Base-by-base conservation (phyloP, 352 stramenopile genomes). In the Thalassiosira hispida region DNA sequence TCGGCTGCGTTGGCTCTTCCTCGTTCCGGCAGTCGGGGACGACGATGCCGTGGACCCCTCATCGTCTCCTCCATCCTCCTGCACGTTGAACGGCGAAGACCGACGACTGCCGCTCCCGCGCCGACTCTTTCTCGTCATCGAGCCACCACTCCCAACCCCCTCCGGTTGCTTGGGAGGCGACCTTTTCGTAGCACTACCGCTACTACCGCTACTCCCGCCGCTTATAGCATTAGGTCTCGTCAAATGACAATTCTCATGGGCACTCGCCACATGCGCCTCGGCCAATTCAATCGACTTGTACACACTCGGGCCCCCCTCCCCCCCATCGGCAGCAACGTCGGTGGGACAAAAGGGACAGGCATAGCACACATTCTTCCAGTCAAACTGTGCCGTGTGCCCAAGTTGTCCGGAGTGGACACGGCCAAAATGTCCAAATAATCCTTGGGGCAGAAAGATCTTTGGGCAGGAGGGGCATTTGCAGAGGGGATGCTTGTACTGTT, bases 401-500 rank as follows among this genome's bases (percentile, higher is more conserved):
- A 69, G 44, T 38, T 77, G 68, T 27, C 68, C 68, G 22, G 55
- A 77, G 51, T 77, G 68, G 33, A 77, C 68, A 38, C 56, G 68
- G 22, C 53, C 68, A 69, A 77, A 70, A 44, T 77, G 68, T 20
- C 68, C 56, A 62, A 44, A 62, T 18, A 77, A 29, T 40, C 68
- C 68, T 53, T 68, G 59, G 47, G 56, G 68, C 16, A 44, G 38
- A 12, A 77, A 31, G 27, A 77, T 67, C 40, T 70, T 77, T 8
- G 31, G 18, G 40, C 68, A 77, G 29, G 2, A 42, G 31, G 68
- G 68, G 47, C 68, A 77, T 70, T 77, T 77, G 46, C 68, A 77
- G n/a, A 77, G 44, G 44, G 60, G 68, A 20, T 62, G 68, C 25
- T 35, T 69, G 16, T 53, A 22, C 49, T 52, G 59, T 40, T 65